These are phyloP conservation scores for Dalbergia oliveri DNA, from an alignment of 306 rosid species.

Conservation along the genomic window DNA sequence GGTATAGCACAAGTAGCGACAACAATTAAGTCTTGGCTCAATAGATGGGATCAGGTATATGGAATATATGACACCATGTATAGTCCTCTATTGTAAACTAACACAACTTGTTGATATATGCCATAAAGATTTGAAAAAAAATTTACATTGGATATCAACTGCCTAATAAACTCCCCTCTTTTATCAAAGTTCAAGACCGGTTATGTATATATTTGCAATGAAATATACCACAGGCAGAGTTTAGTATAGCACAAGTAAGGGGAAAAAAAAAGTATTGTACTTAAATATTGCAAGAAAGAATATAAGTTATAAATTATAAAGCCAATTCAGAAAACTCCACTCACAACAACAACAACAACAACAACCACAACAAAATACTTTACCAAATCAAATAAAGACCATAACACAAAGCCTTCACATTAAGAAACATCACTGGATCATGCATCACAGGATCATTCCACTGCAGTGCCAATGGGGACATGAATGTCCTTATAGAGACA, in stretches of 20 bases:
- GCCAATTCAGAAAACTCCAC: neutral
- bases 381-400: neutral
- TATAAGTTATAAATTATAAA: neutral
- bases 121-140: no score
- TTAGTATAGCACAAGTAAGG: no score
- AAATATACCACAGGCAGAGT: no score
- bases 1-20: no score
- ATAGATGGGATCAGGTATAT: neutral
- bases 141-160: neutral
- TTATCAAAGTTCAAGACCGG: neutral
- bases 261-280: no score
- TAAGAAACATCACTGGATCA: neutral
- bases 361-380: no score
- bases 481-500: conserved; percentile 68
- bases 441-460: conserved; percentile 27
- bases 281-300: neutral
- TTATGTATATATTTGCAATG: neutral
- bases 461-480: conserved; percentile 53
- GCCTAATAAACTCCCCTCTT: neutral
- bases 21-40: neutral
- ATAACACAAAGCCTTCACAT: conserved; percentile 5
- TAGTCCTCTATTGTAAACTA: no score
- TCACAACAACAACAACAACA: neutral
- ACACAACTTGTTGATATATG: neutral
- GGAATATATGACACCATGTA: no score